phyloP scores from a whole-genome alignment of 148 eudicot species.

The Fagopyrum tataricum region DNA sequence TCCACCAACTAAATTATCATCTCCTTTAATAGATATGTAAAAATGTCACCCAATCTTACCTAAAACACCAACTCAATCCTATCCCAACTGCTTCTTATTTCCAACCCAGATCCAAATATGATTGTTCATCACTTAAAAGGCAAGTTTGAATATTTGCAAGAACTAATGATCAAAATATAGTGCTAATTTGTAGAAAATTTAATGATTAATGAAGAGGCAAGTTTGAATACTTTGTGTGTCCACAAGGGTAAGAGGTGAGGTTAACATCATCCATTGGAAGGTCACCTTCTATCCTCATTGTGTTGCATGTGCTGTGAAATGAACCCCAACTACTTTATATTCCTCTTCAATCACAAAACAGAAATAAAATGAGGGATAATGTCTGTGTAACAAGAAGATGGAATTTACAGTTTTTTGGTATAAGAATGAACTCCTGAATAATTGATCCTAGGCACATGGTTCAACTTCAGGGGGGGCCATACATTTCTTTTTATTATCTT shows the following conservation, averaged over 20 bases:
- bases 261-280: background rate
- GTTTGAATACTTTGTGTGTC: background rate
- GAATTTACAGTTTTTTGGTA: background rate
- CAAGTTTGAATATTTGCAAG: no score
- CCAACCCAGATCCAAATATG: background rate
- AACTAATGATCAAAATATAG: no score
- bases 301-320: background rate
- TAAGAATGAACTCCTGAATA: background rate
- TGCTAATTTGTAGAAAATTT: no score
- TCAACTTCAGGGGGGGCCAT: background rate
- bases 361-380: background rate
- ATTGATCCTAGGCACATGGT: background rate
- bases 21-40: background rate
- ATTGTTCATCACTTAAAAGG: background rate
- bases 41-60: background rate
- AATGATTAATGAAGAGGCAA: background rate
- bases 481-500: no score
- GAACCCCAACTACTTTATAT: conserved; percentile 4
- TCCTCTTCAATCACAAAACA: background rate
- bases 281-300: background rate
- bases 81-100: background rate
- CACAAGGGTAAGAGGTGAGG: background rate
- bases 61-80: background rate
- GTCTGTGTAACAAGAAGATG: background rate
- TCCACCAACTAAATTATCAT: background rate